These are phyloP conservation scores for Lentinula boryana DNA, from an alignment of 768 basidiomycete genomes.

Conservation along the genomic window DNA sequence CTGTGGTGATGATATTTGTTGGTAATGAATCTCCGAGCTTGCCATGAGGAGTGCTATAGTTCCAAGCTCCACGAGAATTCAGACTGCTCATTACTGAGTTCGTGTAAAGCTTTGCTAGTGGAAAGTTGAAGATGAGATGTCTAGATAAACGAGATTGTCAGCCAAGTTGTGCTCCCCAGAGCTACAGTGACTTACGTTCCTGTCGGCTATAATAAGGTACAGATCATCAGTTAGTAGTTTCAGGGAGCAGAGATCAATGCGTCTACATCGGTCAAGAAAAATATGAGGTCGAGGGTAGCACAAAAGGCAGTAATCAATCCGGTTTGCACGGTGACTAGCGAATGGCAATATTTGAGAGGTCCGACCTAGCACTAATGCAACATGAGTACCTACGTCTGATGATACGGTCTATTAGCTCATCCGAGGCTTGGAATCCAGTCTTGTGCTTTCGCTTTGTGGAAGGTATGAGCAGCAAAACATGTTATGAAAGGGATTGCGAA, in stretches of 20 bases:
- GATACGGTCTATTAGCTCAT: slow-evolving; percentile 29
- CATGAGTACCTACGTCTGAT: slow-evolving; percentile 20
- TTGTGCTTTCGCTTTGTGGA: slow-evolving; percentile 22
- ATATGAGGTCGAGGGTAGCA: slow-evolving; percentile 21
- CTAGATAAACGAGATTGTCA: not conserved
- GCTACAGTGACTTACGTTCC: slow-evolving; percentile 2
- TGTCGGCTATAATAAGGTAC: slow-evolving; percentile 5
- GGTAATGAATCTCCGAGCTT: not conserved
- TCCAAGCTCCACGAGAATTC: slow-evolving; percentile 28
- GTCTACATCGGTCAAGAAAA: slow-evolving; percentile 19
- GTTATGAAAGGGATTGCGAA: too few species aligned
- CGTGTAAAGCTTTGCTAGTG: slow-evolving; percentile 29
- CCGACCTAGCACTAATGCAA: not conserved
- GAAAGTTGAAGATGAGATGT: slow-evolving; percentile 28
- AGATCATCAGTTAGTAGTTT: too few species aligned
- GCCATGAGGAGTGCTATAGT: not conserved
- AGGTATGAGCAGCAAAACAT: not conserved
- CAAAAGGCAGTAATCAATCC: slow-evolving; percentile 26
- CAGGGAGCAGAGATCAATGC: not conserved
- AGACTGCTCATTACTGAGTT: slow-evolving; percentile 29
- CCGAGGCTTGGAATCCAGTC: slow-evolving; percentile 29
- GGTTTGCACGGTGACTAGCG: slow-evolving; percentile 27
- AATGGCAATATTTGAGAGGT: not conserved
- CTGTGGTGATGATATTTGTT: not conserved
- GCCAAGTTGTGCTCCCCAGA: too few species aligned